A percentile compares a stretch with the other conserved stretches of the same genome.
Evolutionary conservation across 169 alveolate species (phyloP).

Genomic region (Plasmodium gonderi): DNA sequence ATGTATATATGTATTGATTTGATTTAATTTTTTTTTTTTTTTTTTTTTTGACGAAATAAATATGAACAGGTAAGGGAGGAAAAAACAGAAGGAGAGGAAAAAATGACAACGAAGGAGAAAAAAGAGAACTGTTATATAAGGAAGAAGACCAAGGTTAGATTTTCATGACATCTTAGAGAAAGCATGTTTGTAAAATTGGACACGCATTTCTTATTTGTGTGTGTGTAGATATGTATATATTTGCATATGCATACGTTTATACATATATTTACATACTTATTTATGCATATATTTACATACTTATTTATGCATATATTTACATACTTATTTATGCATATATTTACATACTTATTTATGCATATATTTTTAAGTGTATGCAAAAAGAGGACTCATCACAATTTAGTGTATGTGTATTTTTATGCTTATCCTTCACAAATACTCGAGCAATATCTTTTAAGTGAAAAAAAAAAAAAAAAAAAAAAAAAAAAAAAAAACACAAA

Average conservation of each 20-base stretch:
- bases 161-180: not conserved
- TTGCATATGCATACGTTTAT: not conserved
- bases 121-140: slow-evolving; percentile 95
- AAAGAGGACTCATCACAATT: not conserved
- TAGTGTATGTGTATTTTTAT: not conserved
- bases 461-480: not conserved
- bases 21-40: not conserved
- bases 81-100: slow-evolving; percentile 97
- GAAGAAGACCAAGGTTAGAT: slow-evolving; percentile 96
- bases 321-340: not conserved
- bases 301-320: not conserved
- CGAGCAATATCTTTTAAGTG: not conserved
- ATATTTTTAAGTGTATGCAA: too few relatives aligned
- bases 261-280: slow-evolving; percentile 1
- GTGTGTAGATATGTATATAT: not conserved
- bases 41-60: slow-evolving; percentile 11
- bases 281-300: not conserved
- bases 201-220: not conserved
- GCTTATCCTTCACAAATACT: not conserved
- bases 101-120: slow-evolving; percentile 94
- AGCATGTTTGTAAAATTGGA: not conserved
- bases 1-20: not conserved
- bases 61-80: slow-evolving; percentile 96
- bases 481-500: not conserved
- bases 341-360: too few relatives aligned